Base-by-base conservation (phyloP, 371 early-diverging fungal species). In the Syncephalastrum monosporum region DNA sequence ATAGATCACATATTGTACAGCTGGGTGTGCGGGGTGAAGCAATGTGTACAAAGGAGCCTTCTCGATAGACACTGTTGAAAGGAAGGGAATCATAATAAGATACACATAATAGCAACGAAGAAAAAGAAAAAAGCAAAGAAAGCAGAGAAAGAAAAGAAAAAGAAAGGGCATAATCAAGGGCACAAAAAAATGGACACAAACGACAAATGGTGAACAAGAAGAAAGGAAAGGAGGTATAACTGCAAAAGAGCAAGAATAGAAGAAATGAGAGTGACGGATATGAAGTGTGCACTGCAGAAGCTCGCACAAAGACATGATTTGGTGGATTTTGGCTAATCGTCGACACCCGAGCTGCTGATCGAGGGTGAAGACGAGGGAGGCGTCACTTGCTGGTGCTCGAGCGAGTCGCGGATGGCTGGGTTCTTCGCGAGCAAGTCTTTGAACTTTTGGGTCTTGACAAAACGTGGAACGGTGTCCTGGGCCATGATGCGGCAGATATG, bases 401-500 rank as follows among this genome's bases (percentile, higher is more conserved):
- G 33, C 15, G 49, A 56, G 0, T 48, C 42, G 19, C 57, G 57
- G 19, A 38, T 50, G 25, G 50, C 33, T n/a, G 50, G 33, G 38
- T 21, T 21, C 21, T 29, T 6, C 10, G 33, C 23, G 42, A 72
- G 43, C 16, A 73, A 43, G 2, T 62, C 56, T 25, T 58, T 63
- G 59, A 87, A 88, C 56, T 73, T 74, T 51, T 78, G 78, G 4
- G 87, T 86, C 55, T 71, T 82, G 2, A 82, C 65, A 58, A 88
- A 90, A 59, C 86, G 83, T 0, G 90, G 88, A 3, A 88, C 82
- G 6, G 86, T 86, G 60, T 90, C 90, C 38, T 82, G 79, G 17
- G 90, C 87, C 84, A 88, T 83, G n/a, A 85, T 71, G 16, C 81
- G 71, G 63, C 84, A 90, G 43, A 88, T 74, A 48, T 88, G 87